These are phyloP conservation scores for Termitomyces eurrhizus DNA, from an alignment of 768 basidiomycete species.

Conservation along the genomic window DNA sequence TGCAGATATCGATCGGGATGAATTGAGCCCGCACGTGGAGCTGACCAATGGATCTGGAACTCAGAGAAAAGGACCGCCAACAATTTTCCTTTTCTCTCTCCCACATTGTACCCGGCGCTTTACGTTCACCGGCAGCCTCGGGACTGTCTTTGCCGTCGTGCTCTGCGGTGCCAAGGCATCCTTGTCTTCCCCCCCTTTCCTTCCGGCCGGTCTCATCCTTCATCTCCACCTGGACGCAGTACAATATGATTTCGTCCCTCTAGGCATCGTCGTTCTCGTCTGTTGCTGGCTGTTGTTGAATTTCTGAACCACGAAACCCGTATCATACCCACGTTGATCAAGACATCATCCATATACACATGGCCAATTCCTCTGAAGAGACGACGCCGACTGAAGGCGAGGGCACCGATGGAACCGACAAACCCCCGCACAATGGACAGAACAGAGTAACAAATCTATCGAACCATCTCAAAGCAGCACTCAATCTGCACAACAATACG, in stretches of 20 bases:
- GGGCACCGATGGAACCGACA: slow-evolving; percentile 55
- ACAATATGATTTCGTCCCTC: slow-evolving; percentile 41
- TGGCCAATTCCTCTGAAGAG: slow-evolving; percentile 48
- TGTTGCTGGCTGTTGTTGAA: slow-evolving; percentile 17
- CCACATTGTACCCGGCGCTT: slow-evolving; percentile 9
- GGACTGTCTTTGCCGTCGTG: slow-evolving; percentile 6
- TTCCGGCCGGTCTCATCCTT: slow-evolving; percentile 18
- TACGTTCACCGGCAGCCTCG: background rate
- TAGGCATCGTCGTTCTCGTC: slow-evolving; percentile 21
- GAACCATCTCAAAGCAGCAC: slow-evolving; percentile 22
- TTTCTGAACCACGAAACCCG: slow-evolving; percentile 8
- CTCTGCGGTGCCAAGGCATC: slow-evolving; percentile 17
- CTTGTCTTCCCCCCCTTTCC: slow-evolving; percentile 15
- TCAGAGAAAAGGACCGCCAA: slow-evolving; percentile 16
- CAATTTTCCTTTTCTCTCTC: slow-evolving; percentile 15
- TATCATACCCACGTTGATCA: slow-evolving; percentile 12
- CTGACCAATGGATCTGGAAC: slow-evolving; percentile 21
- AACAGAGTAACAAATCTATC: slow-evolving; percentile 19
- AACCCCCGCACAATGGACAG: slow-evolving; percentile 42
- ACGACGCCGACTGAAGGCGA: slow-evolving; percentile 53
- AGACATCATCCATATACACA: slow-evolving; percentile 21
- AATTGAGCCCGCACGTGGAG: slow-evolving; percentile 17
- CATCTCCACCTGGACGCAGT: slow-evolving; percentile 32
- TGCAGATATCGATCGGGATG: slow-evolving; percentile 9
- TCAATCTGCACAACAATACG: slow-evolving; percentile 19